phyloP scores from a whole-genome alignment of 192 early-diverging fungal genomes.

The Backusella morwellensis region DNA sequence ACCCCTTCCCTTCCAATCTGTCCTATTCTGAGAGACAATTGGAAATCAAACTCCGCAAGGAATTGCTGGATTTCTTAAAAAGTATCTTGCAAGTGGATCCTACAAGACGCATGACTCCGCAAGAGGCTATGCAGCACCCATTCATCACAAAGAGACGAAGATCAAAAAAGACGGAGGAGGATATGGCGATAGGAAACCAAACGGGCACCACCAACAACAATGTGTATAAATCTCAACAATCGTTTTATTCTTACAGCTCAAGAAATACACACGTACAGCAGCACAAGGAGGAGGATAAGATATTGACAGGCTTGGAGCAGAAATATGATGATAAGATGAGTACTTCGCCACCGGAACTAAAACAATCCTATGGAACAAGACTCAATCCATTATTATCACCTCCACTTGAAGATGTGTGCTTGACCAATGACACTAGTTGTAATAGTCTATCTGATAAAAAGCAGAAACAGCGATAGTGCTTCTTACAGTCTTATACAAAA shows the following conservation, averaged over 20 bases:
- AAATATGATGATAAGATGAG: not conserved
- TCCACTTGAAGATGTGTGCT: not conserved
- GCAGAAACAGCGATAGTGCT: not conserved
- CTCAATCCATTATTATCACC: not conserved
- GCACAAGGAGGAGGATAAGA: not conserved
- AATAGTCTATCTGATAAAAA: not conserved
- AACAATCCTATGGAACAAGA: not conserved
- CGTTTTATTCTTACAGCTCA: not conserved
- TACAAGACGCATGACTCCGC: conserved; percentile 75
- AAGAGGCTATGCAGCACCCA: conserved; percentile 76
- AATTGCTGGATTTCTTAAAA: conserved; percentile 68
- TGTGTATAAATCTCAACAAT: not conserved
- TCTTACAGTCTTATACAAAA: not conserved
- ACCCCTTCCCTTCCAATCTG: not conserved
- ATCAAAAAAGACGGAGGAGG: not conserved
- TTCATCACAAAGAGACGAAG: conserved; percentile 58
- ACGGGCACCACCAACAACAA: not conserved
- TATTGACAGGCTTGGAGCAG: not conserved
- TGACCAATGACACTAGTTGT: not conserved
- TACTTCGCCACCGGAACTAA: not conserved
- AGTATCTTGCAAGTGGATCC: conserved; percentile 74
- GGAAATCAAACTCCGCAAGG: not conserved
- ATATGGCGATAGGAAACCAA: not conserved
- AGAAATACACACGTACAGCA: not conserved
- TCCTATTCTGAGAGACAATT: not conserved